Percentiles rank a stretch among this genome's conserved stretches.
Conservation (phyloP, 352 stramenopile species). For the Phytophthora megakarya region DNA sequence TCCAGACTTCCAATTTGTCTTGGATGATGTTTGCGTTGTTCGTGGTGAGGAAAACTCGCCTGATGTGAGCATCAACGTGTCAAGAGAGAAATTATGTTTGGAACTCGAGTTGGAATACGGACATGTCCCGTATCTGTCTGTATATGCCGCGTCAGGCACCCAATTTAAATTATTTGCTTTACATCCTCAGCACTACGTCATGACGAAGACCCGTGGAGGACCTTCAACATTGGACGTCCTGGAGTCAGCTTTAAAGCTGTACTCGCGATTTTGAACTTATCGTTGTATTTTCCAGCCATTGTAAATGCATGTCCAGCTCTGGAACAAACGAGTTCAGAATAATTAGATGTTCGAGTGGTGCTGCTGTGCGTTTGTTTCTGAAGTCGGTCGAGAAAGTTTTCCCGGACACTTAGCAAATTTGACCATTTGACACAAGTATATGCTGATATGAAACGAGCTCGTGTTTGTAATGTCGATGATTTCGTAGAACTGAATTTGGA, state of each 20-base stretch:
- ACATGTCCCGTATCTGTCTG: slow-evolving; percentile 23
- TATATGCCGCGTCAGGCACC: slow-evolving; percentile 23
- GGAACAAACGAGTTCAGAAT: slow-evolving; percentile 11
- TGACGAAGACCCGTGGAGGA: slow-evolving; percentile 6
- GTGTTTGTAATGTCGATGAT: slow-evolving; percentile 26
- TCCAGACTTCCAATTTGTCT: slow-evolving; percentile 20
- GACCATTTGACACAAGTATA: slow-evolving; percentile 12
- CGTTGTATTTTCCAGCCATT: slow-evolving; percentile 25
- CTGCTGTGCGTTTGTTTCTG: slow-evolving; percentile 11
- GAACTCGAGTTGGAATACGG: slow-evolving; percentile 21
- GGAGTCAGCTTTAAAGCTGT: slow-evolving; percentile 8
- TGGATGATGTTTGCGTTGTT: slow-evolving; percentile 26
- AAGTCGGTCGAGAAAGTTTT: slow-evolving; percentile 20
- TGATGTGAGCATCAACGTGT: slow-evolving; percentile 13
- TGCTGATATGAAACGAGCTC: slow-evolving; percentile 7
- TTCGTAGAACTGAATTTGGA: slow-evolving; percentile 5
- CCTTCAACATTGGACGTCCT: slow-evolving; percentile 19
- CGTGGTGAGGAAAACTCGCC: slow-evolving; percentile 18
- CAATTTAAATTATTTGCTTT: slow-evolving; percentile 20
- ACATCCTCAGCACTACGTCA: not conserved
- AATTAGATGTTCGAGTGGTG: slow-evolving; percentile 9
- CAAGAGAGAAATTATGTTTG: slow-evolving; percentile 4
- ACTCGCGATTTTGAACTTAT: slow-evolving; percentile 27
- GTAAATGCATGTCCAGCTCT: slow-evolving; percentile 11
- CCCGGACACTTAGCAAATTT: slow-evolving; percentile 8